Evolutionary conservation across 179 eudicot genomes (phyloP).

Genomic region (Silene noctiflora): DNA sequence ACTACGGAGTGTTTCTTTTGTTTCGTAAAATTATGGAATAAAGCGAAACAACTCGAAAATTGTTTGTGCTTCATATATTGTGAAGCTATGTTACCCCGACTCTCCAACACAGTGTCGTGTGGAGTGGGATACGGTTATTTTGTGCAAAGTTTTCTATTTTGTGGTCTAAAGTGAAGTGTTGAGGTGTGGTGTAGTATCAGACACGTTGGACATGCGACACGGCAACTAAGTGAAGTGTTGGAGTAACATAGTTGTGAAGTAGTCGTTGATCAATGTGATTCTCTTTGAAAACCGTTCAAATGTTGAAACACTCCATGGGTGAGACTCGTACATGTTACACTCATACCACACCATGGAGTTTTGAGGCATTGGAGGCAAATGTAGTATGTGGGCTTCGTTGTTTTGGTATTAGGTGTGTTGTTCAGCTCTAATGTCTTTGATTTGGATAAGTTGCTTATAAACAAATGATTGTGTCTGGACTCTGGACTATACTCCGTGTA

Average conservation of each 20-base stretch:
- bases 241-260: background rate
- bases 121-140: too few relatives aligned
- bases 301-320: too few relatives aligned
- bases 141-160: too few relatives aligned
- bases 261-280: background rate
- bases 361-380: background rate
- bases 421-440: constrained; percentile 10
- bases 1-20: background rate
- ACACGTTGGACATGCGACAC: too few relatives aligned
- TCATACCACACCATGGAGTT: background rate
- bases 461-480: constrained; percentile 2
- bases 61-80: constrained; percentile 4
- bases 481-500: background rate
- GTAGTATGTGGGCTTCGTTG: background rate
- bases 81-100: too few relatives aligned
- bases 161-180: too few relatives aligned
- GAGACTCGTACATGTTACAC: background rate
- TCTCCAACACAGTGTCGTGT: too few relatives aligned
- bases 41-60: background rate
- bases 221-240: too few relatives aligned
- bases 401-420: background rate
- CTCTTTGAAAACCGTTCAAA: background rate
- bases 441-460: constrained; percentile 11
- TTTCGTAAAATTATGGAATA: background rate
- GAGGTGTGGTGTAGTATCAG: too few relatives aligned